Evolutionary conservation across 768 basidiomycete species (phyloP), one percentile per base, ranked within the genome.

Genomic region (Mycena vitilis): DNA sequence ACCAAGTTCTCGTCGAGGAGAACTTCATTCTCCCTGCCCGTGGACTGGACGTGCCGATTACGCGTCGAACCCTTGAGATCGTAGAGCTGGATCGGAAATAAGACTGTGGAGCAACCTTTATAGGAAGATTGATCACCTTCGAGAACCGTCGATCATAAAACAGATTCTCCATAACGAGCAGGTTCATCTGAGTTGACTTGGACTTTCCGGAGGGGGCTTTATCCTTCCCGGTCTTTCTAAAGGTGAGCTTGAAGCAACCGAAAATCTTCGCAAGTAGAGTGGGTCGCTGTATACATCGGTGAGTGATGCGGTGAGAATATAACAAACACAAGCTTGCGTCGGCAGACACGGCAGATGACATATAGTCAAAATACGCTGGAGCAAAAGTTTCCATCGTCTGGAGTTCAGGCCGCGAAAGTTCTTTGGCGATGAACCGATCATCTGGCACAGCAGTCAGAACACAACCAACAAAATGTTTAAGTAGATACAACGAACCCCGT

Each of bases 401-500:
- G 71, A 98, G 82, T 75, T 99, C 98, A 37, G 93, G 85, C 65
- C 88, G 87, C 0, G 96, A 97, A 34, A 99, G 87, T 73, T 98
- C 97, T 75, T 99, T 99, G 40, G 97, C 95, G 71, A 99, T 98
- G 84, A 99, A 99, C 8, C 98, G 95, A 77, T 99, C 96, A 75
- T 99, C 97, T 98, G 63, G 22, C 56, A 70, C 13, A 69, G 49
- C 25, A 16, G 47, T 53, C 53, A 16, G 51, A 48, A 2, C n/a
- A 49, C 20, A 58, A 45, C 53, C 5, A 40, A 45, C n/a, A 1
- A 22, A 49, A 25, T 4, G 58, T 30, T 23, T 4, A 12, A 11
- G 5, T n/a, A 49, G 30, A 22, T 25, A 44, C 2, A 44, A 72
- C 83, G 47, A 66, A 95, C 96, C 96, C 84, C 90, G 85, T 18